Conservation (phyloP, 441 rosid species). For the Iberis amara region DNA sequence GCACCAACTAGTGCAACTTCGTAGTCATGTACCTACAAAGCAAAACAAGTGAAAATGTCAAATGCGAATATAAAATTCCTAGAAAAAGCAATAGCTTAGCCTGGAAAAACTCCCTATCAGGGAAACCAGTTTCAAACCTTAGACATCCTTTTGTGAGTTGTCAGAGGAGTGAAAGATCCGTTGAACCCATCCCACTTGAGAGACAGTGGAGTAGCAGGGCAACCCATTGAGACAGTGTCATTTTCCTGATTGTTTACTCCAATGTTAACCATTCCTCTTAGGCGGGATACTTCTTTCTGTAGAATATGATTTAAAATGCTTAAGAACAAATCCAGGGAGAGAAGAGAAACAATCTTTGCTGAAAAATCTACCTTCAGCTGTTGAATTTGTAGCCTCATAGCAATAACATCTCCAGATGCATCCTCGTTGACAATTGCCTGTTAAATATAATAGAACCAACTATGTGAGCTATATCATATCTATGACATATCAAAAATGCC, state of each 20-base stretch:
- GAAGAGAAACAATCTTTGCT: slow-evolving; percentile 10
- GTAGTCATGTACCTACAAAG: slow-evolving; percentile 66
- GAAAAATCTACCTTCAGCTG: slow-evolving; percentile 69
- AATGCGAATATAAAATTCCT: slow-evolving; percentile 18
- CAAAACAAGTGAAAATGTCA: slow-evolving; percentile 19
- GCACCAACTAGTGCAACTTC: slow-evolving; percentile 63
- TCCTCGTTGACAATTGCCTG: slow-evolving; percentile 97
- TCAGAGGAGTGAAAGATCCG: slow-evolving; percentile 70
- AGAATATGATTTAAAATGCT: slow-evolving; percentile 21
- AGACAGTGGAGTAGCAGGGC: slow-evolving; percentile 67
- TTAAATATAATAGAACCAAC: slow-evolving; percentile 7
- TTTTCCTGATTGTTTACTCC: slow-evolving; percentile 54
- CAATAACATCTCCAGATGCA: slow-evolving; percentile 92
- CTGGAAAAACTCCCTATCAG: background rate
- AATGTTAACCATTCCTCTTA: slow-evolving; percentile 50
- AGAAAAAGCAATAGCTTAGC: background rate
- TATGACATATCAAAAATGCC: slow-evolving; percentile 7
- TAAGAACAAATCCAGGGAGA: slow-evolving; percentile 1
- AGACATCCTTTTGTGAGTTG: slow-evolving; percentile 48
- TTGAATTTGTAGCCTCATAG: slow-evolving; percentile 93
- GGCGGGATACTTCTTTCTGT: slow-evolving; percentile 83
- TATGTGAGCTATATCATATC: background rate
- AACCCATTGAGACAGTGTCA: slow-evolving; percentile 41
- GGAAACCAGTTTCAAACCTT: slow-evolving; percentile 35
- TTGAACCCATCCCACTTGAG: slow-evolving; percentile 71